Conservation (phyloP, 345 rosid species). For the Camelina laxa region DNA sequence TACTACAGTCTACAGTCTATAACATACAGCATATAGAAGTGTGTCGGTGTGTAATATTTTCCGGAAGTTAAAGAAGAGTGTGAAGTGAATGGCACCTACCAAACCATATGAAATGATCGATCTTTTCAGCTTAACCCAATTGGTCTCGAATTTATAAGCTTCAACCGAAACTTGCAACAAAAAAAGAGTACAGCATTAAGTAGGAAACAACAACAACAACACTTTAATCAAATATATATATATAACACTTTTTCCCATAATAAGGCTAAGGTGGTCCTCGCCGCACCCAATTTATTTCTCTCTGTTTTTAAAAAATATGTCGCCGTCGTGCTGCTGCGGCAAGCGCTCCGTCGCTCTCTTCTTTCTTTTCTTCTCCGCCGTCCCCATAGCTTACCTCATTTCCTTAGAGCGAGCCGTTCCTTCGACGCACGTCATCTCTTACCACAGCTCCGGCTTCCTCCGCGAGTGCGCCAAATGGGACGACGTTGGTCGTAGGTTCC, state of each 20-base stretch:
- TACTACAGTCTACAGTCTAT: no score
- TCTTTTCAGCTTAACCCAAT: background rate
- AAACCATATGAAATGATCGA: background rate
- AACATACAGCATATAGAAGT: no score
- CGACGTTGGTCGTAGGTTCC: constrained; percentile 62
- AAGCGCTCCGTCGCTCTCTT: constrained; percentile 39
- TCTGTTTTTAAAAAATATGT: constrained; percentile 34
- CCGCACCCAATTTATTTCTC: constrained; percentile 11
- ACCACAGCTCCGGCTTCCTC: constrained; percentile 71
- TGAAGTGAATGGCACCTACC: no score
- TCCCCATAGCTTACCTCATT: constrained; percentile 70
- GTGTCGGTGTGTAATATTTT: no score
- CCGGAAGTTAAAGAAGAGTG: no score
- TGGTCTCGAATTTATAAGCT: background rate
- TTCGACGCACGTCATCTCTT: constrained; percentile 67
- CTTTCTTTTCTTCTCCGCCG: constrained; percentile 64
- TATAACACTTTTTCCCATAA: no score
- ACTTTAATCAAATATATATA: no score
- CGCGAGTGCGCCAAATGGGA: constrained; percentile 98
- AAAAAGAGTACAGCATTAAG: no score
- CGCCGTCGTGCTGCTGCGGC: constrained; percentile 36
- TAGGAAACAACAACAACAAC: no score
- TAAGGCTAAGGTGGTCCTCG: background rate
- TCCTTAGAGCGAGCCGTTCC: constrained; percentile 61
- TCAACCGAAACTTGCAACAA: background rate